A percentile compares a stretch with the other conserved stretches of the same genome.
Conservation (phyloP, 768 basidiomycete species). For the Obba rivulosa region DNA sequence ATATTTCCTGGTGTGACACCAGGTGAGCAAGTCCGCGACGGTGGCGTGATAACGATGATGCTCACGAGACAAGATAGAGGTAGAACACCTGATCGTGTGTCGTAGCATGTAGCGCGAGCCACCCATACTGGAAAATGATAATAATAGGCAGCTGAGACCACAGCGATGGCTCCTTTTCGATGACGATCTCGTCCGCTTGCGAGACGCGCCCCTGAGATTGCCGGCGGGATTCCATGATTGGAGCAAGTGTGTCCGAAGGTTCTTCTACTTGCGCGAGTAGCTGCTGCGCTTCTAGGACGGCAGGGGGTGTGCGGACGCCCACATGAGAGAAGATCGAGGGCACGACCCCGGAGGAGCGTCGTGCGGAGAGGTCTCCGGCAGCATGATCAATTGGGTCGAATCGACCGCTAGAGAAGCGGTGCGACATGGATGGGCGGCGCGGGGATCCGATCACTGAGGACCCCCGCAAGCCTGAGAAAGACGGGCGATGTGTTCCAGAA, state of each 20-base stretch:
- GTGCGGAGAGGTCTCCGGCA: constrained; percentile 24
- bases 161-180: constrained; percentile 59
- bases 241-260: constrained; percentile 36
- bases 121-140: constrained; percentile 87
- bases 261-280: constrained; percentile 42
- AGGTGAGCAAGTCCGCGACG: background rate
- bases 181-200: constrained; percentile 29
- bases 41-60: constrained; percentile 16
- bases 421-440: constrained; percentile 30
- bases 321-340: constrained; percentile 82
- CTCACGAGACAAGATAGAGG: constrained; percentile 86
- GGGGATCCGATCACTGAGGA: constrained; percentile 25
- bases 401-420: constrained; percentile 22
- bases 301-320: constrained; percentile 74
- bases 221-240: constrained; percentile 46
- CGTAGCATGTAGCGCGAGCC: constrained; percentile 83
- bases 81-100: constrained; percentile 91
- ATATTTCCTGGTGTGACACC: constrained; percentile 52
- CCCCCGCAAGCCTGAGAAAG: constrained; percentile 1
- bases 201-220: constrained; percentile 23
- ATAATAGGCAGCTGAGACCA: constrained; percentile 72
- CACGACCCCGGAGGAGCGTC: constrained; percentile 51
- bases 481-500: constrained; percentile 5
- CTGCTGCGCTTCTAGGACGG: constrained; percentile 69
- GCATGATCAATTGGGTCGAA: background rate